phyloP scores from a whole-genome alignment of 1,284 basidiomycete genomes.

The Pterulicium gracile region DNA sequence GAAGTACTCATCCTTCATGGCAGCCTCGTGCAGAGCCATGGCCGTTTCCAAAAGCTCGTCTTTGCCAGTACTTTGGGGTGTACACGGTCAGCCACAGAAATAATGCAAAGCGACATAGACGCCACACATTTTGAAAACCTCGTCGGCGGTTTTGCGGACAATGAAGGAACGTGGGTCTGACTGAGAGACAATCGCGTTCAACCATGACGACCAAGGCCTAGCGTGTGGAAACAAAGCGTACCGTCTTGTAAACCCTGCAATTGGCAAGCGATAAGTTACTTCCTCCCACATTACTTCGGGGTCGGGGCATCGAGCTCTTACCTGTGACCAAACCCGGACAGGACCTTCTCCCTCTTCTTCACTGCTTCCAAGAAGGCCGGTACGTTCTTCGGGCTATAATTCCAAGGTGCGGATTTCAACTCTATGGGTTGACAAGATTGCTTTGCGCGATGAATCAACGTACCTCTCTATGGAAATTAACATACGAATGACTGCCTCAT shows the following conservation, averaged over 20 bases:
- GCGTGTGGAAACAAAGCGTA: constrained; percentile 26
- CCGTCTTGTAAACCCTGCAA: constrained; percentile 68
- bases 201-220: neutral
- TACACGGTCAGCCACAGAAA: constrained; percentile 6
- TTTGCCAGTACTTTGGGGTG: constrained; percentile 60
- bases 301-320: too few relatives aligned
- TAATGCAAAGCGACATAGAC: neutral
- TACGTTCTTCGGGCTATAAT: constrained; percentile 66
- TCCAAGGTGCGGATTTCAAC: too few relatives aligned
- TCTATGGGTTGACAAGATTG: too few relatives aligned
- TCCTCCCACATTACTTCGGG: too few relatives aligned
- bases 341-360: constrained; percentile 74
- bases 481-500: constrained; percentile 87
- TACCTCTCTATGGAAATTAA: constrained; percentile 75
- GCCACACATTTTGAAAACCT: constrained; percentile 72
- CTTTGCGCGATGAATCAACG: too few relatives aligned
- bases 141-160: constrained; percentile 78
- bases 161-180: constrained; percentile 84
- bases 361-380: constrained; percentile 77
- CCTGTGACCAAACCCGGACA: constrained; percentile 83
- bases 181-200: constrained; percentile 21
- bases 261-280: constrained; percentile 12
- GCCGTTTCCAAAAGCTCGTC: constrained; percentile 80
- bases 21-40: constrained; percentile 78
- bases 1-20: constrained; percentile 84